Conservation (phyloP, 176 grass and related monocot genomes). For the Avena insularis region DNA sequence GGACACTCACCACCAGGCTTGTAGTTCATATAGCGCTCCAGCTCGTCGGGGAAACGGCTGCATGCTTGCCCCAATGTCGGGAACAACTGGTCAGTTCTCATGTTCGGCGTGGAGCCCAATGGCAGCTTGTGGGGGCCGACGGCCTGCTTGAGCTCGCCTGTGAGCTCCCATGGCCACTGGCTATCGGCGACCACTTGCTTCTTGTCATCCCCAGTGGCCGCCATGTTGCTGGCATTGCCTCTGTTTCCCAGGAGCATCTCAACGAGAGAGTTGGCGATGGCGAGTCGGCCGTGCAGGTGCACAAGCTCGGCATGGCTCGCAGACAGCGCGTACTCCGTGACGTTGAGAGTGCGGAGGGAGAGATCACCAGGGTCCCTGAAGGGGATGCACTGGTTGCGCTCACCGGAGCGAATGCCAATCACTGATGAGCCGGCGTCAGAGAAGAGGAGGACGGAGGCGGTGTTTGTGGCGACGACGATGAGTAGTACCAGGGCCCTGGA, state of each 20-base stretch:
- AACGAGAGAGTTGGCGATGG: conserved; percentile 61
- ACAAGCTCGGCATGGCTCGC: conserved; percentile 39
- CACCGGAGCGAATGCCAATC: conserved; percentile 4
- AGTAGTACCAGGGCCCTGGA: conserved; percentile 34
- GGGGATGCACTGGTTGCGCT: conserved; percentile 30
- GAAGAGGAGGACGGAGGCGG: conserved; percentile 52
- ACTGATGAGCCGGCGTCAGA: conserved; percentile 25
- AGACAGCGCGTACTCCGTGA: conserved; percentile 46
- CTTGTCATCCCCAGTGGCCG: not conserved
- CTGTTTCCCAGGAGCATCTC: conserved; percentile 49
- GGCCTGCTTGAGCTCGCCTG: conserved; percentile 59
- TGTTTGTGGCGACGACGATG: conserved; percentile 46
- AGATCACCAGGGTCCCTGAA: conserved; percentile 53
- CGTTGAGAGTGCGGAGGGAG: conserved; percentile 52
- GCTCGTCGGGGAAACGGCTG: conserved; percentile 47
- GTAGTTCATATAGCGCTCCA: conserved; percentile 56
- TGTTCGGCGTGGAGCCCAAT: conserved; percentile 42
- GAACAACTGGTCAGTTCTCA: conserved; percentile 36
- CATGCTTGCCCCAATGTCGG: conserved; percentile 55
- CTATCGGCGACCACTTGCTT: not conserved
- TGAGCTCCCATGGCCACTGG: conserved; percentile 44
- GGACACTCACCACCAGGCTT: conserved; percentile 56
- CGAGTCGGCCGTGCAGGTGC: conserved; percentile 48
- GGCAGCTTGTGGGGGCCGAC: conserved; percentile 54
- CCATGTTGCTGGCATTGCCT: not conserved